Evolutionary conservation across 371 early-diverging fungal genomes (phyloP).

Genomic region (Smittium culicis): DNA sequence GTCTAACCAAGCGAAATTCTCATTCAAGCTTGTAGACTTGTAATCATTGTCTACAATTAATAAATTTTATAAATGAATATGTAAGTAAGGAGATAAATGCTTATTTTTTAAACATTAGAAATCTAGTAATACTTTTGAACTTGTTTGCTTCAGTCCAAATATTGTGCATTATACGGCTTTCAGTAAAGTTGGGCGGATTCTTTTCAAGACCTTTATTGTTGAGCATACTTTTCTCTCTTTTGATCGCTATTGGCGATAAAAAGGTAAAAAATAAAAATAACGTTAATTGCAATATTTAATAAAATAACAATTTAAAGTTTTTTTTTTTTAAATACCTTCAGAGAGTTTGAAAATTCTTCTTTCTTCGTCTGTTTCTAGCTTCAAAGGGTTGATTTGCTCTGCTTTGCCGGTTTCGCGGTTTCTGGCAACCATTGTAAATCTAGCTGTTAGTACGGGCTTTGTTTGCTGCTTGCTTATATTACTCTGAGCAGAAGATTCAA

Average conservation of each 20-base stretch:
- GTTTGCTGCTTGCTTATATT: too few species aligned
- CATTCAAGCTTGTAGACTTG: conserved; percentile 28
- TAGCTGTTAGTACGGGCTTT: conserved; percentile 45
- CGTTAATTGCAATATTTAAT: background rate
- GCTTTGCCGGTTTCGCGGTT: conserved; percentile 57
- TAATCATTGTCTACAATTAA: conserved; percentile 14
- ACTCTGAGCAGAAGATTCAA: background rate
- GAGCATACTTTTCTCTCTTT: conserved; percentile 46
- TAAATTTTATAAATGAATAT: too few species aligned
- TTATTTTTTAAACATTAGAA: too few species aligned
- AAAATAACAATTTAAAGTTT: too few species aligned
- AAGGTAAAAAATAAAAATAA: conserved; percentile 11
- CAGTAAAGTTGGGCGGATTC: conserved; percentile 68
- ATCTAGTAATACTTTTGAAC: conserved; percentile 12
- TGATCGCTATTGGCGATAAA: conserved; percentile 28
- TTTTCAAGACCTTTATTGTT: conserved; percentile 44
- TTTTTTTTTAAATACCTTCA: too few species aligned
- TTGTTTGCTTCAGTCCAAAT: conserved; percentile 47
- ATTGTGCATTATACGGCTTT: conserved; percentile 65
- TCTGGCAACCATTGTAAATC: conserved; percentile 85
- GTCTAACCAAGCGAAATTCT: conserved; percentile 57
- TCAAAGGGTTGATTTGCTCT: conserved; percentile 56
- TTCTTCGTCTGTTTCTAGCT: conserved; percentile 56
- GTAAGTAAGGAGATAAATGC: too few species aligned
- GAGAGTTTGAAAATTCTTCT: conserved; percentile 54